Base-by-base conservation (phyloP, 768 basidiomycete species). In the Leccinum obscurum region DNA sequence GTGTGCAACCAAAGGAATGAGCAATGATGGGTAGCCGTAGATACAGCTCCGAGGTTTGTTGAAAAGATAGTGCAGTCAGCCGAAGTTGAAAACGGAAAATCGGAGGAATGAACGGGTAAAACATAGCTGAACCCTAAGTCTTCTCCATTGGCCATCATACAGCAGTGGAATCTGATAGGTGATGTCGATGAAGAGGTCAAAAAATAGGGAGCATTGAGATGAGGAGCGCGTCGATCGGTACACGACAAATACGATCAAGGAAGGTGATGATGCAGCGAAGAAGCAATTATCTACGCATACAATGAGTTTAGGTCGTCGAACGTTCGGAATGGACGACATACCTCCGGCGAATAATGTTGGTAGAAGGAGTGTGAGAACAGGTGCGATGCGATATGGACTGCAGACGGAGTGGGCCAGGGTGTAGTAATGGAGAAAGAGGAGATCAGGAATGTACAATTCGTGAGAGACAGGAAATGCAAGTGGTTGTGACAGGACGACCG, bases 311-410 rank as follows among this genome's bases (percentile, higher is more conserved):
- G 30, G 22, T 50, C 22, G 11, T 52, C 15, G 2, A 57, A 10
- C 3, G 10, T 11, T 49, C 13, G 6, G 37, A 52, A 10, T n/a
- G n/a, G 14, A 26, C 26, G 15, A 22, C 56, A 28, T 62, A 71
- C 70, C 65, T 69, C 9, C 49, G 1, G 54, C 7, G 32, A 58
- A 64, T 58, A 62, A 54, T 37, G 48, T 41, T 60, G 56, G 34
- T 41, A 20, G 49, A 70, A 60, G 7, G 68, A 57, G 11, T 34
- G 63, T 60, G 49, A n/a, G 14, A 22, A 20, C 24, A 28, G 1
- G 48, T 41, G 17, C 3, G 28, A 46, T 5, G 34, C 17, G 24
- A 32, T 54, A 63, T 44, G 17, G 54, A 58, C 51, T 9, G 50
- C 51, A 4, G 52, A 57, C 44, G 37, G 44, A 9, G 55, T 56